Conservation (phyloP, 148 eudicot species). For the Diospyros lotus region DNA sequence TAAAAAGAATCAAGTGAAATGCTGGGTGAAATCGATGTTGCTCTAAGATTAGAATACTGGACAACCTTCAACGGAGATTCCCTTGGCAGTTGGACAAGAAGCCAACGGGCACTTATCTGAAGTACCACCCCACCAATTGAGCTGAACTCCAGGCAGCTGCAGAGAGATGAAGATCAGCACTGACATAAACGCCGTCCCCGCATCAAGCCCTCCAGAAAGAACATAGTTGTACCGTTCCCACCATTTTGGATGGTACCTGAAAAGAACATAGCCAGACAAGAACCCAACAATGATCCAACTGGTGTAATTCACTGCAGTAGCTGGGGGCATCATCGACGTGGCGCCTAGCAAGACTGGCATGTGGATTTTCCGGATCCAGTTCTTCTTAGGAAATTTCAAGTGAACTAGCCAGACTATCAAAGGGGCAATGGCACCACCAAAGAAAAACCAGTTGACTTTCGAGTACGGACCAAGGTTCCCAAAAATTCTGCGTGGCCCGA, state of each 20-base stretch:
- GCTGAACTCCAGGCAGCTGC: slow-evolving; percentile 27
- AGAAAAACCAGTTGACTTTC: slow-evolving; percentile 47
- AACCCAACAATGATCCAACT: slow-evolving; percentile 69
- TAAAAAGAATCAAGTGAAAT: no score
- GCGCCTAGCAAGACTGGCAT: slow-evolving; percentile 62
- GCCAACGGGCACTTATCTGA: slow-evolving; percentile 46
- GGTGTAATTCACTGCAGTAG: slow-evolving; percentile 67
- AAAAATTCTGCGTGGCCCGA: slow-evolving; percentile 68
- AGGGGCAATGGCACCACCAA: slow-evolving; percentile 49
- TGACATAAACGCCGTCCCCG: slow-evolving; percentile 67
- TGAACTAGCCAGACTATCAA: slow-evolving; percentile 42
- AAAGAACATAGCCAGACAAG: slow-evolving; percentile 57
- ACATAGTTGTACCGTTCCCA: slow-evolving; percentile 56
- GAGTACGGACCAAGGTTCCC: slow-evolving; percentile 63
- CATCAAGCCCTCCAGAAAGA: slow-evolving; percentile 72
- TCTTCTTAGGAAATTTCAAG: slow-evolving; percentile 38
- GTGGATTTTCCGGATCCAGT: slow-evolving; percentile 48
- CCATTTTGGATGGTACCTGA: slow-evolving; percentile 27
- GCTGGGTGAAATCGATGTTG: no score
- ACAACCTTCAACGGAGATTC: slow-evolving; percentile 20
- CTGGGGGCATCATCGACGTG: slow-evolving; percentile 74
- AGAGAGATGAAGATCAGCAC: slow-evolving; percentile 44
- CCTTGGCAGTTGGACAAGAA: slow-evolving; percentile 52
- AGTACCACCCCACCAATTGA: slow-evolving; percentile 64
- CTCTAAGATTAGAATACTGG: background rate